Conservation (phyloP, 352 stramenopile genomes). For the Bremia lactucae region DNA sequence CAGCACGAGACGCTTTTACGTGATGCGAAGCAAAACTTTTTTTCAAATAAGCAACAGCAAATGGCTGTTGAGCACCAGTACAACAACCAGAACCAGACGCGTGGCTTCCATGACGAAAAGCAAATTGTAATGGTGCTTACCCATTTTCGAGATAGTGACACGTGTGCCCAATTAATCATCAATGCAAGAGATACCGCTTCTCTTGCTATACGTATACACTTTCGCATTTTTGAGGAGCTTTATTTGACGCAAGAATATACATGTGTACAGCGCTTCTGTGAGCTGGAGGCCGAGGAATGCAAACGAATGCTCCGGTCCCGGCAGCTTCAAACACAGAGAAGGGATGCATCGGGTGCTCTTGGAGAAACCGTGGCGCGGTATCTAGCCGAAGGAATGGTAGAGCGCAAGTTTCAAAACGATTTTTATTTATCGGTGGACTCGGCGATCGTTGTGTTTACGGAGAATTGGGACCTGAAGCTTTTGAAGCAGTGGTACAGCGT, state of each 20-base stretch:
- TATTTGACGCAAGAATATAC: slow-evolving; percentile 42
- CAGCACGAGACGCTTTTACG: slow-evolving; percentile 13
- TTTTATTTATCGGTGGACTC: slow-evolving; percentile 74
- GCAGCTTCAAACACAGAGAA: slow-evolving; percentile 39
- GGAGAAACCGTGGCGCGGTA: slow-evolving; percentile 43
- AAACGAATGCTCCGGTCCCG: slow-evolving; percentile 31
- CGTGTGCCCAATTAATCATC: slow-evolving; percentile 44
- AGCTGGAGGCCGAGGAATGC: slow-evolving; percentile 34
- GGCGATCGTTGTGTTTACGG: slow-evolving; percentile 47
- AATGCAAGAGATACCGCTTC: slow-evolving; percentile 33
- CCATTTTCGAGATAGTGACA: slow-evolving; percentile 44
- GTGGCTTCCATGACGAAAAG: slow-evolving; percentile 58
- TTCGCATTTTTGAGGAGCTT: slow-evolving; percentile 69
- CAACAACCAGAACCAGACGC: slow-evolving; percentile 1
- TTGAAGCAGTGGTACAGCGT: slow-evolving; percentile 75
- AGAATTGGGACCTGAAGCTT: slow-evolving; percentile 62
- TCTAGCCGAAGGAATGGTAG: slow-evolving; percentile 57
- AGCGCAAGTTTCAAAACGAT: slow-evolving; percentile 24
- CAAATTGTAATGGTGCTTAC: slow-evolving; percentile 66
- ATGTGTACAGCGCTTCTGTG: slow-evolving; percentile 55
- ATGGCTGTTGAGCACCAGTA: slow-evolving; percentile 11
- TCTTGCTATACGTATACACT: slow-evolving; percentile 35
- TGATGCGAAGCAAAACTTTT: slow-evolving; percentile 10
- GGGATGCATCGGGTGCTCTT: slow-evolving; percentile 48
- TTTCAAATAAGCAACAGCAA: slow-evolving; percentile 8